These are phyloP conservation scores for Saururus chinensis DNA, from an alignment of 164 flowering plant species.

Conservation along the genomic window DNA sequence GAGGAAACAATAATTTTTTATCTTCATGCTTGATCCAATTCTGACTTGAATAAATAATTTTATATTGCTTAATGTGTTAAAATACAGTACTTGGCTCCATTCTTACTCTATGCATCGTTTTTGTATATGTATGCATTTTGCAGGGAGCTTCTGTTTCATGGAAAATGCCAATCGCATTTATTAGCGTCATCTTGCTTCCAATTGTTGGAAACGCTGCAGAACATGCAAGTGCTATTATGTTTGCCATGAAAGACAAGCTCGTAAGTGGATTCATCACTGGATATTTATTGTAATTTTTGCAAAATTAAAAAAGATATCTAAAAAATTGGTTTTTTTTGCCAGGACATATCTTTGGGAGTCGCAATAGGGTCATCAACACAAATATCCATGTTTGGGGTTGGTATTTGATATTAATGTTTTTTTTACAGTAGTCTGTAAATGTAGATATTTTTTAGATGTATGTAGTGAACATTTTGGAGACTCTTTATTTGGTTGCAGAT, in stretches of 20 bases:
- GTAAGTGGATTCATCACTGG: conserved; percentile 23
- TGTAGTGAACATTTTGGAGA: not conserved
- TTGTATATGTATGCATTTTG: not conserved
- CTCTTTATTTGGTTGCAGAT: conserved; percentile 32
- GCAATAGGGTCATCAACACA: conserved; percentile 72
- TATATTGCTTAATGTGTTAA: no score
- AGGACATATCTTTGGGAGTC: conserved; percentile 68
- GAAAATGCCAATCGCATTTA: conserved; percentile 57
- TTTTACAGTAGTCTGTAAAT: not conserved
- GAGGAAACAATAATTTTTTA: no score
- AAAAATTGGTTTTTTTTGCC: conserved; percentile 6
- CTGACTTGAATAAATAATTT: no score
- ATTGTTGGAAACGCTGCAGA: conserved; percentile 85
- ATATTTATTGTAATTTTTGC: not conserved
- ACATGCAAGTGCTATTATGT: conserved; percentile 77
- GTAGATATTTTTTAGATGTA: no score
- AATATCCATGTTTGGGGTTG: conserved; percentile 64
- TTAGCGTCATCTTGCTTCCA: conserved; percentile 66
- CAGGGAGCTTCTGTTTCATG: conserved; percentile 57
- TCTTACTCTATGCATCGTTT: no score
- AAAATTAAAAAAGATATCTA: not conserved
- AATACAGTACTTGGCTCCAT: no score
- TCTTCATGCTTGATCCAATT: no score
- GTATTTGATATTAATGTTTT: not conserved
- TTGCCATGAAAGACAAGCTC: conserved; percentile 73